These are phyloP conservation scores for Boletus edulis DNA, from an alignment of 768 basidiomycete species.

Conservation along the genomic window DNA sequence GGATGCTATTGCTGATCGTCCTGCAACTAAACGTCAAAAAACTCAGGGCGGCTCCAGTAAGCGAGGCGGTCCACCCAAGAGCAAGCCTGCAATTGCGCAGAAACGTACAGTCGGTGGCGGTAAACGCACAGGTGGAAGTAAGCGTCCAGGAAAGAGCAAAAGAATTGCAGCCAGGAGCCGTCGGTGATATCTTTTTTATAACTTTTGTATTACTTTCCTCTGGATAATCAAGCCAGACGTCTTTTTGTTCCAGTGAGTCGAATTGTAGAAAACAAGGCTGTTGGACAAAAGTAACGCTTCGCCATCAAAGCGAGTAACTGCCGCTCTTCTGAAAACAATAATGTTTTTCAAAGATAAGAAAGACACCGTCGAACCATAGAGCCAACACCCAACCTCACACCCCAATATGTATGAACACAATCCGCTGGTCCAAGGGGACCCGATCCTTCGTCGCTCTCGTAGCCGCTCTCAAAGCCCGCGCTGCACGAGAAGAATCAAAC, in stretches of 20 bases:
- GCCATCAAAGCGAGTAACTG: too few species aligned
- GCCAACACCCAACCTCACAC: not conserved
- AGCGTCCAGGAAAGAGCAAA: conserved; percentile 60
- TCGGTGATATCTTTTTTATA: conserved; percentile 17
- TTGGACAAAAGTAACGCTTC: too few species aligned
- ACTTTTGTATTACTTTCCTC: conserved; percentile 4
- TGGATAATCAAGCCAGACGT: not conserved
- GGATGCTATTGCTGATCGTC: conserved; percentile 77
- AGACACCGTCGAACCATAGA: too few species aligned
- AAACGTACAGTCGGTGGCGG: conserved; percentile 4
- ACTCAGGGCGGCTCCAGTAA: conserved; percentile 25
- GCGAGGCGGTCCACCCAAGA: conserved; percentile 34
- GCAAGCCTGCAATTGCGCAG: conserved; percentile 39
- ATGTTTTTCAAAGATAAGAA: not conserved
- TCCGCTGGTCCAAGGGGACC: conserved; percentile 21
- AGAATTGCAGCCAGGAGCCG: conserved; percentile 43
- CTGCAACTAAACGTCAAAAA: conserved; percentile 54
- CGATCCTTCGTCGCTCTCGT: conserved; percentile 2
- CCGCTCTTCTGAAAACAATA: too few species aligned
- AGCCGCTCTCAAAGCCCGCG: conserved; percentile 13
- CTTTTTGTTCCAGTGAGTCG: not conserved
- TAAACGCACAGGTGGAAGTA: conserved; percentile 35
- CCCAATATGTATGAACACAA: conserved; percentile 25
- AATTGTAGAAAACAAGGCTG: not conserved
- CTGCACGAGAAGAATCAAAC: conserved; percentile 17